Conservation (phyloP, 106 monocot species). For the Dendrobium chrysotoxum region DNA sequence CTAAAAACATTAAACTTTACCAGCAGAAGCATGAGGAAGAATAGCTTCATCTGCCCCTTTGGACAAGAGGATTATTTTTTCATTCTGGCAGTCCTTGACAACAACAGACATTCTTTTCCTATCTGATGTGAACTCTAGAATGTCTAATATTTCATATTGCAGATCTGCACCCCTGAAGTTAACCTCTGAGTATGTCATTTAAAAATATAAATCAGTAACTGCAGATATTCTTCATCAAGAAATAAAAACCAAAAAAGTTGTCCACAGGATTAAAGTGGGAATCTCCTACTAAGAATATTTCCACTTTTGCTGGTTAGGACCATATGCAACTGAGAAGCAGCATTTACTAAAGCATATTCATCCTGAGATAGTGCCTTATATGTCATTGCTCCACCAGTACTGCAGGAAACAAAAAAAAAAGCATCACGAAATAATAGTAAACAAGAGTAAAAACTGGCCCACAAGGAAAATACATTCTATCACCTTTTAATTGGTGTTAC, state of each 20-base stretch:
- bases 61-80: constrained; percentile 57
- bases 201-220: background rate
- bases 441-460: background rate
- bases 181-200: constrained; percentile 35
- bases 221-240: background rate
- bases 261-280: background rate
- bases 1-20: constrained; percentile 22
- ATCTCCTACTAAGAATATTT: constrained; percentile 47
- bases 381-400: constrained; percentile 39
- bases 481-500: constrained; percentile 81
- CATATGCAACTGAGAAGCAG: constrained; percentile 75
- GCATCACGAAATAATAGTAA: background rate
- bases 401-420: constrained; percentile 19
- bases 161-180: constrained; percentile 49
- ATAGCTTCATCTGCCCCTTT: constrained; percentile 97
- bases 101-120: constrained; percentile 96
- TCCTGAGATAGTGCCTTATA: constrained; percentile 98
- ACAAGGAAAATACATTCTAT: constrained; percentile 6
- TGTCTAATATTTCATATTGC: constrained; percentile 75
- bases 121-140: constrained; percentile 95
- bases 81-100: constrained; percentile 68
- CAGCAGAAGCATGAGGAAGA: constrained; percentile 60
- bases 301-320: constrained; percentile 59
- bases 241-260: background rate
- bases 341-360: constrained; percentile 95